A percentile compares a stretch with the other conserved stretches of the same genome.
phyloP scores from a whole-genome alignment of 441 rosid genomes.

The Populus hybrid region DNA sequence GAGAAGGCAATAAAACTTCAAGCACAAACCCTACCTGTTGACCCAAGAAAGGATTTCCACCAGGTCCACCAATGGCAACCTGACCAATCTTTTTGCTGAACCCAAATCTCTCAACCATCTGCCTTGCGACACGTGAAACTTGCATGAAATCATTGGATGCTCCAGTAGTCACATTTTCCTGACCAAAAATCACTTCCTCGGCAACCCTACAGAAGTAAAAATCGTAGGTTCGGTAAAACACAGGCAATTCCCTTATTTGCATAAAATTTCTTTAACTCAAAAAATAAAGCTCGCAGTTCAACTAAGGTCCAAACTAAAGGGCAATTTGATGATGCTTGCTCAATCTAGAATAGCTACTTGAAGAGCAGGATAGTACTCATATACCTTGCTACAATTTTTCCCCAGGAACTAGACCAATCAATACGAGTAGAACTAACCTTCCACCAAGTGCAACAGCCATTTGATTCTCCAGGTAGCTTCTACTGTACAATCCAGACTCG shows the following conservation, averaged over 20 bases:
- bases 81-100: conserved; percentile 96
- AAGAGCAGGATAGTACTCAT: background rate
- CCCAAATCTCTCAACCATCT: conserved; percentile 96
- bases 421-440: conserved; percentile 41
- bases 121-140: conserved; percentile 96
- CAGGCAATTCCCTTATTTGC: background rate
- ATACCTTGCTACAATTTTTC: background rate
- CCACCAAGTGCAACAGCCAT: conserved; percentile 98
- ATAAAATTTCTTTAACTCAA: background rate
- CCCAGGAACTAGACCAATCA: too few relatives aligned
- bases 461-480: conserved; percentile 94
- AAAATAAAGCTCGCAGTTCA: background rate
- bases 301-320: background rate
- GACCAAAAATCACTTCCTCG: conserved; percentile 85
- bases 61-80: conserved; percentile 84
- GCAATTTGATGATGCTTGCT: background rate
- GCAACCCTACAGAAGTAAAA: conserved; percentile 51
- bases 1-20: background rate
- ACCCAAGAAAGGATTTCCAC: conserved; percentile 95
- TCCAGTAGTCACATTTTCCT: conserved; percentile 90
- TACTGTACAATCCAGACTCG: conserved; percentile 90
- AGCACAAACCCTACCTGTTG: conserved; percentile 51
- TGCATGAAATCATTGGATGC: conserved; percentile 97
- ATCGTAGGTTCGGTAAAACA: background rate
- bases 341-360: background rate